phyloP scores from a whole-genome alignment of 345 rosid species.

The Ceriops decandra region DNA sequence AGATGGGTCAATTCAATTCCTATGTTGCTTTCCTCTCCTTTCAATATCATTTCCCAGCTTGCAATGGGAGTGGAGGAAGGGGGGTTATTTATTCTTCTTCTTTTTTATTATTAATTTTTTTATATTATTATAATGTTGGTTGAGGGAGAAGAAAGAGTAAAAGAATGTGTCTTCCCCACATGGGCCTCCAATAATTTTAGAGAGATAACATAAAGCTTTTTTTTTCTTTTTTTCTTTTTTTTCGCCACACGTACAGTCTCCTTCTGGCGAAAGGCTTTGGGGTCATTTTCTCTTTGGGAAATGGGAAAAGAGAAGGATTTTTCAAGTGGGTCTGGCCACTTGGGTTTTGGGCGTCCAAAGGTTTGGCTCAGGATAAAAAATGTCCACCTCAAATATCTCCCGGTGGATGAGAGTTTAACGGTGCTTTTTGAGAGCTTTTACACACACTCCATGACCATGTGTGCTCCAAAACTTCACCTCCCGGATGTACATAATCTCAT shows the following conservation, averaged over 20 bases:
- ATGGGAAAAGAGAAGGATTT: background rate
- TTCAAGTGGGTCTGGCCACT: background rate
- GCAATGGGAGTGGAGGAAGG: slow-evolving; percentile 27
- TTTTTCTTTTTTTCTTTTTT: background rate
- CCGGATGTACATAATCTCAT: no score
- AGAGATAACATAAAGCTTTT: slow-evolving; percentile 1
- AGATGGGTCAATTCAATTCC: slow-evolving; percentile 29
- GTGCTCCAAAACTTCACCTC: no score
- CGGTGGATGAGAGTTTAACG: no score
- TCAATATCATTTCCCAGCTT: slow-evolving; percentile 31
- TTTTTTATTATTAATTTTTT: no score
- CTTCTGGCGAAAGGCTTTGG: background rate
- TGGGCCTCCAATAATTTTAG: slow-evolving; percentile 29
- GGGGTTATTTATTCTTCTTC: slow-evolving; percentile 9
- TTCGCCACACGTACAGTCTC: background rate
- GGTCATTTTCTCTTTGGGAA: slow-evolving; percentile 16
- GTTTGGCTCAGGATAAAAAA: slow-evolving; percentile 1
- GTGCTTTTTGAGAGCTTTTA: no score
- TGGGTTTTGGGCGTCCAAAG: slow-evolving; percentile 7
- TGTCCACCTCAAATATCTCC: no score
- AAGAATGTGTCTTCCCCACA: slow-evolving; percentile 30
- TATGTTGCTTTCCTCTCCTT: slow-evolving; percentile 18
- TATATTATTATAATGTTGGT: background rate
- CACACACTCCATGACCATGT: no score
- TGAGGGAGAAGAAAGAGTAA: slow-evolving; percentile 16